Conservation (phyloP, 2,329 filamentous ascomycete species). For the Acephala macrosclerotiorum region DNA sequence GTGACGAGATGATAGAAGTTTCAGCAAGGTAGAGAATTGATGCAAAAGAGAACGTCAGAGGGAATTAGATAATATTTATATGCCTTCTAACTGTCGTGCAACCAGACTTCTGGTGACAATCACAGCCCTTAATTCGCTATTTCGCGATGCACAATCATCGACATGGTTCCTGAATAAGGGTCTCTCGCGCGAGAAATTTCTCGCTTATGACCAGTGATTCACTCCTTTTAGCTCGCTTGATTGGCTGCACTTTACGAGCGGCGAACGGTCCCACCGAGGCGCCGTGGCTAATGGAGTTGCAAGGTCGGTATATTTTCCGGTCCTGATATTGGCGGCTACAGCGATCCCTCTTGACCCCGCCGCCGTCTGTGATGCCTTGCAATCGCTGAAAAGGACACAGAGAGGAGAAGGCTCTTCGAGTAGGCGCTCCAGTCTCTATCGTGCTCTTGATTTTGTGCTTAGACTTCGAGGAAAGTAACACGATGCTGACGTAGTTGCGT, state of each 20-base stretch:
- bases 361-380: too few species aligned
- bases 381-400: too few species aligned
- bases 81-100: neutral
- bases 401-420: too few species aligned
- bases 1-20: neutral
- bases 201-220: neutral
- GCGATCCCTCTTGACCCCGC: too few species aligned
- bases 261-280: neutral
- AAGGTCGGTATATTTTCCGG: too few species aligned
- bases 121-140: neutral
- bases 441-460: too few species aligned
- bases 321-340: too few species aligned
- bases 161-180: neutral
- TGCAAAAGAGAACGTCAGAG: neutral
- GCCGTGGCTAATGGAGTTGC: too few species aligned
- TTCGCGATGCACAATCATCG: neutral
- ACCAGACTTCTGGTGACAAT: neutral
- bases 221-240: neutral
- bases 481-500: too few species aligned
- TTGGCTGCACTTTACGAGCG: neutral
- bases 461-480: too few species aligned
- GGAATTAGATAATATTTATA: neutral
- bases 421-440: too few species aligned
- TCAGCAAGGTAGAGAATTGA: neutral
- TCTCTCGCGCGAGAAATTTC: constrained; percentile 2